Evolutionary conservation across 139 green algal genomes (phyloP).

Genomic region (Micromonas pusilla): DNA sequence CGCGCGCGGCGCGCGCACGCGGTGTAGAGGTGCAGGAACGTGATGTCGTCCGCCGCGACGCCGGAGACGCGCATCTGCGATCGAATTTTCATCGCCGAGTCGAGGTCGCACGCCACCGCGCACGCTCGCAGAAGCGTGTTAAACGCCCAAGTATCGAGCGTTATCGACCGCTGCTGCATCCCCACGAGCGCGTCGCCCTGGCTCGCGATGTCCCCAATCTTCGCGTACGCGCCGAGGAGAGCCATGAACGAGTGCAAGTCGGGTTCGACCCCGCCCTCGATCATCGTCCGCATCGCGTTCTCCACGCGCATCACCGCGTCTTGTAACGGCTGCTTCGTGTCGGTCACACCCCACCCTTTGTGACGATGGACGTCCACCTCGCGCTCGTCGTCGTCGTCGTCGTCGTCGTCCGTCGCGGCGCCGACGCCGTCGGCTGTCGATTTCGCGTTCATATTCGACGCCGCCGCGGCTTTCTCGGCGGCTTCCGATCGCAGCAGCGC

Average conservation of each 20-base stretch:
- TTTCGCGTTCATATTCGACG: too few species aligned
- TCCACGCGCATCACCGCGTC: not conserved
- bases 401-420: too few species aligned
- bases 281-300: not conserved
- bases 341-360: too few species aligned
- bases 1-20: not conserved
- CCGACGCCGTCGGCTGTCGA: too few species aligned
- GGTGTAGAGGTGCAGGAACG: not conserved
- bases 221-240: not conserved
- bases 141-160: not conserved
- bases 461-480: too few species aligned
- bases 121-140: not conserved
- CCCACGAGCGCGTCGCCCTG: not conserved
- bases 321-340: not conserved
- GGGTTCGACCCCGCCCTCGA: not conserved
- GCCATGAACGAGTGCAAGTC: not conserved
- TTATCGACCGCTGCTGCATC: not conserved
- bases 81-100: not conserved
- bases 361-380: too few species aligned
- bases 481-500: not conserved
- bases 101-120: not conserved
- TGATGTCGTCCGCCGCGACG: not conserved
- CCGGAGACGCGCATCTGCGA: not conserved
- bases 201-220: not conserved
- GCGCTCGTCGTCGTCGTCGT: too few species aligned